Conservation (phyloP, 176 grass and related monocot genomes). For the Lolium multiflorum region DNA sequence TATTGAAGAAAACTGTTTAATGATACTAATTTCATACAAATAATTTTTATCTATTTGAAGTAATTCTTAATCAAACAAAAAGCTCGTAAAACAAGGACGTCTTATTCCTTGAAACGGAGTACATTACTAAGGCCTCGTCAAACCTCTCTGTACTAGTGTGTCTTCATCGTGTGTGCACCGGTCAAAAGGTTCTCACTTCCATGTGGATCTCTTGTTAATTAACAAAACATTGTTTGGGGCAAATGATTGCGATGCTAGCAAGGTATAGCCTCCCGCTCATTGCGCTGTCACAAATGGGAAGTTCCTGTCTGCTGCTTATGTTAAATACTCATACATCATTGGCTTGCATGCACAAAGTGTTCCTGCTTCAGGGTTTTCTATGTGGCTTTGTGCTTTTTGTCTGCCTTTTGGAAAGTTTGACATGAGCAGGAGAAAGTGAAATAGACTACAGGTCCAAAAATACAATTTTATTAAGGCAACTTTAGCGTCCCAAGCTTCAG, state of each 20-base stretch:
- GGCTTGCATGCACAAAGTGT: neutral
- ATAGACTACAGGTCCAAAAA: neutral
- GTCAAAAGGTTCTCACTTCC: slow-evolving; percentile 31
- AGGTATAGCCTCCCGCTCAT: neutral
- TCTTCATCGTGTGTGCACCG: neutral
- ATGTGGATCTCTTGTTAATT: slow-evolving; percentile 28
- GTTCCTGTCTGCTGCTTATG: neutral
- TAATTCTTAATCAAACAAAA: no score
- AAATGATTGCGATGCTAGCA: neutral
- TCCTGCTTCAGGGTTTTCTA: neutral
- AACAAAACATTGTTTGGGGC: neutral
- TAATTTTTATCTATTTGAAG: no score
- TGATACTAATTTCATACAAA: no score
- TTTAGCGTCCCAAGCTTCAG: neutral
- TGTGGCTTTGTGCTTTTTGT: neutral
- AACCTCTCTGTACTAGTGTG: neutral
- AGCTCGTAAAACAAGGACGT: no score
- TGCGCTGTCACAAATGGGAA: neutral
- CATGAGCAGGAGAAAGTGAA: neutral
- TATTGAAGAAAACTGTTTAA: no score
- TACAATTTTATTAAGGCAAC: neutral
- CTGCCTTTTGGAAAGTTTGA: slow-evolving; percentile 36
- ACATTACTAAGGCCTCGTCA: slow-evolving; percentile 5
- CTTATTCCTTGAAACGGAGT: neutral
- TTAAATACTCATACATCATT: neutral